These are phyloP conservation scores for Ceratocystis papillata DNA, from an alignment of 2,329 filamentous ascomycete genomes.

Conservation along the genomic window DNA sequence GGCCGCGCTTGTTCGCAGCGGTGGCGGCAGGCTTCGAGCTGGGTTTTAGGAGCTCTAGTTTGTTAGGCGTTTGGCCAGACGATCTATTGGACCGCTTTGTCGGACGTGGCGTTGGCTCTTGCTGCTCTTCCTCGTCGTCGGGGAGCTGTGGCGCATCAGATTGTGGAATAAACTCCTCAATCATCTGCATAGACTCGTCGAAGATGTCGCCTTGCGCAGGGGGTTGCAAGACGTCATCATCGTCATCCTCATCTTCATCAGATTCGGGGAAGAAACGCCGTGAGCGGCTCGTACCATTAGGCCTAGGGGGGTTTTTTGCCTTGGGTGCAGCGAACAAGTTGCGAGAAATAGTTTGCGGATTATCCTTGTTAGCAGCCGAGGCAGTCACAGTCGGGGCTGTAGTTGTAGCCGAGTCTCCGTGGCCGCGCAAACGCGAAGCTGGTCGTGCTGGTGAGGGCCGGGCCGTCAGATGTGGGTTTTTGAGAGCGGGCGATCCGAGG, in stretches of 20 bases:
- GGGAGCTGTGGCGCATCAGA: constrained; percentile 26
- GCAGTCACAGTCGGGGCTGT: background rate
- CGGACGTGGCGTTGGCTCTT: constrained; percentile 20
- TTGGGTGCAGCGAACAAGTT: constrained; percentile 42
- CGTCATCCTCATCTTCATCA: constrained; percentile 25
- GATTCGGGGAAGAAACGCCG: constrained; percentile 25
- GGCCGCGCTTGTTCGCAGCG: background rate
- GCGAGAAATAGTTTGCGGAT: constrained; percentile 38
- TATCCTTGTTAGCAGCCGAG: constrained; percentile 6
- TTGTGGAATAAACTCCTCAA: constrained; percentile 27
- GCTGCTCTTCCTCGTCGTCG: constrained; percentile 28
- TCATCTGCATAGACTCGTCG: constrained; percentile 38
- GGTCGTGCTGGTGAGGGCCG: constrained; percentile 37
- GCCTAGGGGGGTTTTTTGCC: constrained; percentile 25
- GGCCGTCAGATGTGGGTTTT: constrained; percentile 45
- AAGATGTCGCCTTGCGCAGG: constrained; percentile 26
- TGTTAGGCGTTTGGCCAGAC: background rate
- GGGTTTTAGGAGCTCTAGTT: background rate
- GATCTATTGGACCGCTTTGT: background rate
- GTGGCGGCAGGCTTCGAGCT: background rate
- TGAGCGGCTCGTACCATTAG: background rate
- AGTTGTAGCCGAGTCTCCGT: background rate
- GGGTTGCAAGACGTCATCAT: constrained; percentile 26
- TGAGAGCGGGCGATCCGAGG: constrained; percentile 49
- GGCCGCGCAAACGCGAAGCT: background rate